These are phyloP conservation scores for Ustilago xerochloae DNA, from an alignment of 1,284 basidiomycete genomes.

Conservation along the genomic window DNA sequence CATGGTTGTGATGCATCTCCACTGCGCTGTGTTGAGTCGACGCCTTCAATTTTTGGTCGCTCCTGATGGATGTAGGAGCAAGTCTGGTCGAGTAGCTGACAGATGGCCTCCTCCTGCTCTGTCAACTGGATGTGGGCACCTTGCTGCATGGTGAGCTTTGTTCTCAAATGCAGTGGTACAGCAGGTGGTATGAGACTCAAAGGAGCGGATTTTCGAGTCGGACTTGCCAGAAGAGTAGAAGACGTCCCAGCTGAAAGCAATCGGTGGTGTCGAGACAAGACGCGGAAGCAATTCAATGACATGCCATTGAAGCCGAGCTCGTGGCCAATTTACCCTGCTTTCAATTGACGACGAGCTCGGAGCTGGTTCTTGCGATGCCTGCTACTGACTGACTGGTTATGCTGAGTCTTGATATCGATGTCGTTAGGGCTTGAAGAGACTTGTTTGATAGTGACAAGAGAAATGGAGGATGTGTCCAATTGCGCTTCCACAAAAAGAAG, in stretches of 20 bases:
- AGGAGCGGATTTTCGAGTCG: not conserved
- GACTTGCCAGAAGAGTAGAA: not conserved
- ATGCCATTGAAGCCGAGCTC: constrained; percentile 23
- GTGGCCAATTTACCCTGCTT: constrained; percentile 15
- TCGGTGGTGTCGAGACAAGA: constrained; percentile 22
- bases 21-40: constrained; percentile 40
- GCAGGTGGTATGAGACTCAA: not conserved
- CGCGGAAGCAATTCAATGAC: constrained; percentile 30
- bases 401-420: not conserved
- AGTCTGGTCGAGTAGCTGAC: constrained; percentile 58
- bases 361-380: no score
- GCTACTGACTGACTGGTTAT: no score
- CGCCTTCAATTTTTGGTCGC: constrained; percentile 38
- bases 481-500: not conserved
- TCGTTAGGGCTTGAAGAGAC: not conserved
- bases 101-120: constrained; percentile 52
- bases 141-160: constrained; percentile 21
- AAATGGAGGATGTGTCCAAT: not conserved
- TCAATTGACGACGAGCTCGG: not conserved
- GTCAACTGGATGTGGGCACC: constrained; percentile 42
- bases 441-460: not conserved
- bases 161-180: not conserved
- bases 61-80: constrained; percentile 53
- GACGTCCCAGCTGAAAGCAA: not conserved
- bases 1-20: constrained; percentile 21